Conservation (phyloP, 371 early-diverging fungal species). For the Mucor lusitanicus region DNA sequence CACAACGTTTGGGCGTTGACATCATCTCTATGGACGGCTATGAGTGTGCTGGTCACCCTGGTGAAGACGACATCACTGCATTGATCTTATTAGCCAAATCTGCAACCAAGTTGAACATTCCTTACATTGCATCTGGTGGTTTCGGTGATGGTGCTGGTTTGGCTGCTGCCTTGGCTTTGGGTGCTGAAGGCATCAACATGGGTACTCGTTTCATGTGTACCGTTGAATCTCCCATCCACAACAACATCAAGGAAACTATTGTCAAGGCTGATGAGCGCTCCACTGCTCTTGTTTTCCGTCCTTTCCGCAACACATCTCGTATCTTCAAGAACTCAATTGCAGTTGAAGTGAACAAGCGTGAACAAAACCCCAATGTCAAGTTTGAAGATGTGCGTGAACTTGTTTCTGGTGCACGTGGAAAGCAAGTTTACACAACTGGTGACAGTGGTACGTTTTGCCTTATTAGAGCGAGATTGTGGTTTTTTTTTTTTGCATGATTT, state of each 20-base stretch:
- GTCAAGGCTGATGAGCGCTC: slow-evolving; percentile 70
- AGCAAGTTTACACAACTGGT: slow-evolving; percentile 69
- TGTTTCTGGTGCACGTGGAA: slow-evolving; percentile 72
- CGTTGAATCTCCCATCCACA: slow-evolving; percentile 71
- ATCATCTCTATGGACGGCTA: slow-evolving; percentile 77
- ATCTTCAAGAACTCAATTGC: slow-evolving; percentile 78
- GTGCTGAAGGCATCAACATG: slow-evolving; percentile 78
- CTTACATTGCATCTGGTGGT: slow-evolving; percentile 82
- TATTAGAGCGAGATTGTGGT: neutral
- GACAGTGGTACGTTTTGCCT: slow-evolving; percentile 30
- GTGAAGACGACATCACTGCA: slow-evolving; percentile 79
- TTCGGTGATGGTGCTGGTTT: slow-evolving; percentile 75
- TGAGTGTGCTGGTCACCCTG: slow-evolving; percentile 87
- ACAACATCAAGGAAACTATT: slow-evolving; percentile 75
- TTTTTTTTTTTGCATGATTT: neutral
- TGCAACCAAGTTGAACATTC: slow-evolving; percentile 62
- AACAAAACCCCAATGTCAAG: slow-evolving; percentile 58
- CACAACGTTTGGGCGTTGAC: slow-evolving; percentile 66
- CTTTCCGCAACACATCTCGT: slow-evolving; percentile 79
- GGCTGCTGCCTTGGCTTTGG: slow-evolving; percentile 71
- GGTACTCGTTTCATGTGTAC: slow-evolving; percentile 86
- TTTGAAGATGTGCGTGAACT: slow-evolving; percentile 72
- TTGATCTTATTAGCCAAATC: slow-evolving; percentile 77
- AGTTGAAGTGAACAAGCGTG: slow-evolving; percentile 67
- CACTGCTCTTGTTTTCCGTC: slow-evolving; percentile 72